Conservation (phyloP, 257 asterid genomes). For the Petunia secreta region DNA sequence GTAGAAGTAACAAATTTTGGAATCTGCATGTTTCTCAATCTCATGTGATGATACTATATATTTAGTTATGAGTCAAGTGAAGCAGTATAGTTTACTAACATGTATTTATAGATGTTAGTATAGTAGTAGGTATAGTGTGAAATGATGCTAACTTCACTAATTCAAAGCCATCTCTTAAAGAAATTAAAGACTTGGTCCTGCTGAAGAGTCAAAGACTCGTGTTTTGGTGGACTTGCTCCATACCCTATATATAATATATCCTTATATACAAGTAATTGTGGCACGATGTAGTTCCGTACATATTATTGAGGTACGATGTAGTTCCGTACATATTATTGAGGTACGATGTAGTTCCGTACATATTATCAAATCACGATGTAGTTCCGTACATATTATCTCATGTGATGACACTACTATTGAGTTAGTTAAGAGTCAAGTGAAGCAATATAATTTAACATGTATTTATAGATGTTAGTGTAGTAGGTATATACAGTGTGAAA, state of each 20-base stretch:
- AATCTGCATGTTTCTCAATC: constrained; percentile 15
- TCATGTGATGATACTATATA: background rate
- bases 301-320: no score
- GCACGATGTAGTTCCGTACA: no score
- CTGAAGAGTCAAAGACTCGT: background rate
- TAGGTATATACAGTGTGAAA: constrained; percentile 21
- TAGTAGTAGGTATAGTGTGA: constrained; percentile 20
- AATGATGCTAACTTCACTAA: background rate
- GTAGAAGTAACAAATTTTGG: background rate
- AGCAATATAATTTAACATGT: background rate
- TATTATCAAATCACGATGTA: no score
- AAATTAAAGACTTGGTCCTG: background rate
- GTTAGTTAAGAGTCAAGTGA: background rate
- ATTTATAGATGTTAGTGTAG: constrained; percentile 9
- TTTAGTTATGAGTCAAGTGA: background rate
- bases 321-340: no score
- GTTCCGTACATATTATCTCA: background rate
- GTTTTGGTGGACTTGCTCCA: no score
- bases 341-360: no score
- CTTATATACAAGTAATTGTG: no score
- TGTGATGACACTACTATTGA: background rate
- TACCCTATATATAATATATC: no score
- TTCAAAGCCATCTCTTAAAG: background rate
- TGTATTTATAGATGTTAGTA: constrained; percentile 2
- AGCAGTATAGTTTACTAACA: background rate